Percentiles rank a stretch among this genome's conserved stretches.
Conservation (phyloP, 768 basidiomycete genomes). For the Termitomyces heimii region DNA sequence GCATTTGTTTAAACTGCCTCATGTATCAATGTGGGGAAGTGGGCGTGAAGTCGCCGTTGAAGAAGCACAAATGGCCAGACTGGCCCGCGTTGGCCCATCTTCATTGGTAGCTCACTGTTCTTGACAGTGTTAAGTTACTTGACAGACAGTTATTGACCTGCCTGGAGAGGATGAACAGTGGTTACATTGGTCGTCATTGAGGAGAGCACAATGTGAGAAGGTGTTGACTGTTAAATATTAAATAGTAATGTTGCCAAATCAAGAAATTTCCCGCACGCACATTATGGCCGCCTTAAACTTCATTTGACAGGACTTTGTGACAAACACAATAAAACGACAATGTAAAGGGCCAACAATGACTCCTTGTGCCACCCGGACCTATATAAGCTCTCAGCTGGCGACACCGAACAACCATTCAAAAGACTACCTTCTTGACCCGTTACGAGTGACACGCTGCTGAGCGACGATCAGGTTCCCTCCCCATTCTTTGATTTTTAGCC, state of each 20-base stretch:
- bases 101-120: not conserved
- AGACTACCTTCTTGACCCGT: not conserved
- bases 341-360: not conserved
- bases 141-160: not conserved
- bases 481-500: conserved; percentile 1
- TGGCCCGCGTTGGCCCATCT: not conserved
- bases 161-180: not conserved
- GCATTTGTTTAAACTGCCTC: not conserved
- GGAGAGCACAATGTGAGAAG: not conserved
- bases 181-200: not conserved
- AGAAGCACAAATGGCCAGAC: not conserved
- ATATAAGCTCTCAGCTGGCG: not conserved
- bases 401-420: not conserved
- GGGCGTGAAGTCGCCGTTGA: not conserved
- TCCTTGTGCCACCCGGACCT: not conserved
- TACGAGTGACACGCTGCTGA: not conserved
- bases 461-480: conserved; percentile 1
- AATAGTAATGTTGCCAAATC: not conserved
- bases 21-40: not conserved
- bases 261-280: not conserved
- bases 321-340: not conserved
- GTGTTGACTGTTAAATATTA: not conserved
- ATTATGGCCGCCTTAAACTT: not conserved
- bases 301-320: not conserved
- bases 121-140: not conserved